Evolutionary conservation across 768 basidiomycete species (phyloP).

Genomic region (Podaxis sp.): DNA sequence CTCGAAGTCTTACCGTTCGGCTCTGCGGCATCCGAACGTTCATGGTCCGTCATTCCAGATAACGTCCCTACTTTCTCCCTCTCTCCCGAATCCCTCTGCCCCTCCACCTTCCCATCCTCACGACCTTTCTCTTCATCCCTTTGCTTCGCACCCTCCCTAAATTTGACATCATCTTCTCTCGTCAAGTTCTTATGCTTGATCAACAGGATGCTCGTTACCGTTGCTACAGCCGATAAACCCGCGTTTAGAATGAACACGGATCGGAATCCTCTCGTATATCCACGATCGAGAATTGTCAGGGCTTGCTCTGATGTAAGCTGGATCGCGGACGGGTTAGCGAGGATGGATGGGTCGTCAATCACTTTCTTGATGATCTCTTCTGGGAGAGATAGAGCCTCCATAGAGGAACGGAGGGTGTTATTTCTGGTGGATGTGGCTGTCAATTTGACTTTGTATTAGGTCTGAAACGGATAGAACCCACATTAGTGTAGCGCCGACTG

Average conservation of each 20-base stretch:
- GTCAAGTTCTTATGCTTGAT: constrained; percentile 63
- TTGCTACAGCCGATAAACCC: constrained; percentile 50
- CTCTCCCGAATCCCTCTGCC: neutral
- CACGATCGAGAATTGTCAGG: constrained; percentile 41
- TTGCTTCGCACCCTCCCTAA: constrained; percentile 39
- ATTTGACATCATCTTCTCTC: constrained; percentile 52
- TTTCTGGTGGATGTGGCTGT: constrained; percentile 31
- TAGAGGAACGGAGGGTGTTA: constrained; percentile 45
- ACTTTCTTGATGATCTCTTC: constrained; percentile 38
- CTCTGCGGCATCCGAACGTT: too few species aligned
- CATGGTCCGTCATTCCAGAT: neutral
- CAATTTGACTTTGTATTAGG: neutral
- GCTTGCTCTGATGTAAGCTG: constrained; percentile 39
- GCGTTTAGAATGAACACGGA: neutral
- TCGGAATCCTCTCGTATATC: constrained; percentile 29
- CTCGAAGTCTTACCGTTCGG: neutral
- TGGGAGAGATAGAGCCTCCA: constrained; percentile 37
- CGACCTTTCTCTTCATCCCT: neutral
- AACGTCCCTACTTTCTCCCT: neutral
- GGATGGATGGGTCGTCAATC: constrained; percentile 46
- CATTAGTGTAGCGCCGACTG: constrained; percentile 61
- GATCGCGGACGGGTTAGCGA: constrained; percentile 30
- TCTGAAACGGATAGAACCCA: constrained; percentile 21
- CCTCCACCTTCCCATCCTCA: neutral
- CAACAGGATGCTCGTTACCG: constrained; percentile 55